Conservation (phyloP, 176 grass and related monocot species). For the Phyllostachys edulis region DNA sequence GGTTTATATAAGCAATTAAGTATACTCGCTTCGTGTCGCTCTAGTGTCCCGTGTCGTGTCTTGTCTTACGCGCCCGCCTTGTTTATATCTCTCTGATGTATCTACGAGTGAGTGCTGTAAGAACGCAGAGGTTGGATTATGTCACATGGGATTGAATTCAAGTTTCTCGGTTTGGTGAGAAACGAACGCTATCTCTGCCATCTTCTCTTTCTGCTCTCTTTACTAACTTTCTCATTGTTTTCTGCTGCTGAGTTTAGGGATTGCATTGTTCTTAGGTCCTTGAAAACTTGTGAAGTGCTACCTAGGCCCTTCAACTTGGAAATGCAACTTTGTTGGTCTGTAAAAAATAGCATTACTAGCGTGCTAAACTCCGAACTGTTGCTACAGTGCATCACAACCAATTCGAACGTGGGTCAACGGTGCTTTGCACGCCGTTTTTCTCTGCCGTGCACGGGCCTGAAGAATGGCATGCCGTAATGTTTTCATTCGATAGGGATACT, state of each 20-base stretch:
- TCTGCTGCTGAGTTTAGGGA: too few relatives aligned
- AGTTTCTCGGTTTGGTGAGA: background rate
- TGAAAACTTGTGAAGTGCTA: background rate
- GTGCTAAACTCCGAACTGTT: too few relatives aligned
- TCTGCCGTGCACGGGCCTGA: too few relatives aligned
- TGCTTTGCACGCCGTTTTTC: too few relatives aligned
- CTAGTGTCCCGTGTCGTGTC: background rate
- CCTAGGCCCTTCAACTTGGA: background rate
- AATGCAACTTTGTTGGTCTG: background rate
- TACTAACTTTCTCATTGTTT: background rate
- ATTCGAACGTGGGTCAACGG: too few relatives aligned
- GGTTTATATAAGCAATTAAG: constrained; percentile 31
- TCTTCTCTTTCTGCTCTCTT: too few relatives aligned
- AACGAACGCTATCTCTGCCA: background rate
- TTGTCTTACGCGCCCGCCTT: background rate
- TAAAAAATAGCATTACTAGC: too few relatives aligned
- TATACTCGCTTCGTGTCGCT: constrained; percentile 17
- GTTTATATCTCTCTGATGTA: constrained; percentile 34
- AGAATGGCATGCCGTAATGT: too few relatives aligned
- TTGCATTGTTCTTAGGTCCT: background rate
- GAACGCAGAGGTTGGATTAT: constrained; percentile 28
- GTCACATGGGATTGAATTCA: background rate
- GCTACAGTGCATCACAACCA: too few relatives aligned
- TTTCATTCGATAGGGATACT: too few relatives aligned
- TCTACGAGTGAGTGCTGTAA: constrained; percentile 22